Evolutionary conservation across 176 grass and related monocot genomes (phyloP).

Genomic region (Microstegium vimineum): DNA sequence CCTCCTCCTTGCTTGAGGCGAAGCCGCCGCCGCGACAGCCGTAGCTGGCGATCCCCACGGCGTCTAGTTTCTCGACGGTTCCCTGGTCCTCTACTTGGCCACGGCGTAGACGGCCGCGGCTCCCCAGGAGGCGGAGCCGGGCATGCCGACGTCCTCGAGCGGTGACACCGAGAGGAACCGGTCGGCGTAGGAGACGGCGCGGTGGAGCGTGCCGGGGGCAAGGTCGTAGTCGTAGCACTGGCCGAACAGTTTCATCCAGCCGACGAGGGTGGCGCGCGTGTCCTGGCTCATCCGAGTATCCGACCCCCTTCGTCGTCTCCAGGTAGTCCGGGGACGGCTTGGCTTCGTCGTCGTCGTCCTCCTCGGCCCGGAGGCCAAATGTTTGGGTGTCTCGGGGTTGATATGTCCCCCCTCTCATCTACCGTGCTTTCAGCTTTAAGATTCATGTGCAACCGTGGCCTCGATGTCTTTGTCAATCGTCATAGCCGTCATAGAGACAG

Average conservation of each 20-base stretch:
- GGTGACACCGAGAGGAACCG: constrained; percentile 18
- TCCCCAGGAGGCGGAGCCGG: no score
- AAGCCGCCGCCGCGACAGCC: no score
- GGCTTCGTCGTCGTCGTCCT: not conserved
- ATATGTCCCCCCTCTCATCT: no score
- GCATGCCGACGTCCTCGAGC: not conserved
- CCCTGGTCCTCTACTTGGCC: no score
- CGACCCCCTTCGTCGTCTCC: not conserved
- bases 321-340: not conserved
- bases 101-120: no score
- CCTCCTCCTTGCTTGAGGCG: no score
- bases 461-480: constrained; percentile 8
- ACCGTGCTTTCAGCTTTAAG: no score
- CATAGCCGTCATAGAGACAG: not conserved
- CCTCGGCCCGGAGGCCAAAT: not conserved
- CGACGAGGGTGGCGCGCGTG: not conserved
- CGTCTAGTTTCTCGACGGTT: no score
- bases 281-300: not conserved
- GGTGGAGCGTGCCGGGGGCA: constrained; percentile 12
- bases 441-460: no score
- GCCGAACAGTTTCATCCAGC: not conserved
- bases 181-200: constrained; percentile 33
- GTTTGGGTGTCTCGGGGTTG: no score
- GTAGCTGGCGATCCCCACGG: no score
- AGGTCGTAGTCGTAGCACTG: not conserved